Percentiles rank a stretch among this genome's conserved stretches.
These are phyloP conservation scores for Nakazawaea laoshanensis DNA, from an alignment of 805 yeast genomes.

Conservation along the genomic window DNA sequence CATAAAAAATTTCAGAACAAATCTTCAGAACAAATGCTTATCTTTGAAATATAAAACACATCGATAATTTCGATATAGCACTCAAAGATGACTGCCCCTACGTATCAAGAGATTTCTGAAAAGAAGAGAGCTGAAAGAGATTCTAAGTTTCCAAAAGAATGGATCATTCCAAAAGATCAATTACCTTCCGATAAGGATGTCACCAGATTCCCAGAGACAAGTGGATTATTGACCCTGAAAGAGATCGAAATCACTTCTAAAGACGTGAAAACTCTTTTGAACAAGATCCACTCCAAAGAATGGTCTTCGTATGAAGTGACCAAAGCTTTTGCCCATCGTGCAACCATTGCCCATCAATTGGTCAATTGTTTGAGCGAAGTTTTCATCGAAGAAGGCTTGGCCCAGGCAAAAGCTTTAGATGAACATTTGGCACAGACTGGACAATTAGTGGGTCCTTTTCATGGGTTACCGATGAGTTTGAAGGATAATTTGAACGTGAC, in stretches of 20 bases:
- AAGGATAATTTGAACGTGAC: slow-evolving; percentile 37
- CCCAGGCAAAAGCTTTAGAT: slow-evolving; percentile 47
- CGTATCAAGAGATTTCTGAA: slow-evolving; percentile 30
- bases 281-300: slow-evolving; percentile 17
- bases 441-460: slow-evolving; percentile 49
- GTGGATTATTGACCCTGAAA: slow-evolving; percentile 23
- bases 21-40: too few species aligned
- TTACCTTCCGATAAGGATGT: slow-evolving; percentile 30
- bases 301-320: slow-evolving; percentile 37
- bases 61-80: too few species aligned
- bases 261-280: slow-evolving; percentile 14
- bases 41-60: too few species aligned
- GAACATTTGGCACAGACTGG: slow-evolving; percentile 36
- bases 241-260: slow-evolving; percentile 33
- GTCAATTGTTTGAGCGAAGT: slow-evolving; percentile 30
- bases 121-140: slow-evolving; percentile 32
- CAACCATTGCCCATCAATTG: slow-evolving; percentile 51
- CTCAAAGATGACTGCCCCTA: slow-evolving; percentile 1
- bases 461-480: slow-evolving; percentile 47
- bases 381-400: slow-evolving; percentile 52
- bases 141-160: slow-evolving; percentile 32
- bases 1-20: too few species aligned
- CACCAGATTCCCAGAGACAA: slow-evolving; percentile 24
- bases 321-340: slow-evolving; percentile 49
- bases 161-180: slow-evolving; percentile 29